Conservation (phyloP, 2,329 filamentous ascomycete species). For the Westerdykella ornata region DNA sequence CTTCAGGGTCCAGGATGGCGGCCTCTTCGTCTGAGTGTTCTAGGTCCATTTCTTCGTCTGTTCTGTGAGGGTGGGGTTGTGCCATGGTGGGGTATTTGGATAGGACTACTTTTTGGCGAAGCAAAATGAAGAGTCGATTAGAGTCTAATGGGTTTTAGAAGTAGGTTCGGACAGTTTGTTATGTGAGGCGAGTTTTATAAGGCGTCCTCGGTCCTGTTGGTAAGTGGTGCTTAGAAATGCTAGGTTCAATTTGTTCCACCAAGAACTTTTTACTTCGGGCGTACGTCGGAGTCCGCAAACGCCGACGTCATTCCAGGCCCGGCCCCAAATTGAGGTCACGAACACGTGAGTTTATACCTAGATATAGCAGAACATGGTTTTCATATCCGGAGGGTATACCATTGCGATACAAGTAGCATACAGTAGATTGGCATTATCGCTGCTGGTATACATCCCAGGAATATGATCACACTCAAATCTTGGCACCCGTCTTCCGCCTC, state of each 20-base stretch:
- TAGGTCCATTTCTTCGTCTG: slow-evolving; percentile 21
- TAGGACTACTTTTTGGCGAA: slow-evolving; percentile 3
- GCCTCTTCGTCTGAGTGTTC: slow-evolving; percentile 55
- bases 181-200: neutral
- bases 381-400: too few relatives aligned
- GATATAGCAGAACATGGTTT: too few relatives aligned
- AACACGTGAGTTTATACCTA: neutral
- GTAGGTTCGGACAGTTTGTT: neutral
- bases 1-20: slow-evolving; percentile 68
- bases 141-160: neutral
- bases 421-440: neutral
- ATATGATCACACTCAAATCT: slow-evolving; percentile 55
- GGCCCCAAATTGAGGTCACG: too few relatives aligned
- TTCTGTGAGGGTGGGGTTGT: slow-evolving; percentile 15
- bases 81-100: slow-evolving; percentile 19
- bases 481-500: slow-evolving; percentile 58
- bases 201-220: slow-evolving; percentile 4
- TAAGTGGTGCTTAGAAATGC: slow-evolving; percentile 32
- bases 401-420: neutral
- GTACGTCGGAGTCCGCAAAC: slow-evolving; percentile 15
- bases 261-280: slow-evolving; percentile 29
- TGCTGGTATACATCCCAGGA: neutral
- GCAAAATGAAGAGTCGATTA: neutral
- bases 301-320: slow-evolving; percentile 22
- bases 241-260: slow-evolving; percentile 14